Evolutionary conservation across 2,329 filamentous ascomycete species (phyloP).

Genomic region (Ceratocystis diversiconidia): DNA sequence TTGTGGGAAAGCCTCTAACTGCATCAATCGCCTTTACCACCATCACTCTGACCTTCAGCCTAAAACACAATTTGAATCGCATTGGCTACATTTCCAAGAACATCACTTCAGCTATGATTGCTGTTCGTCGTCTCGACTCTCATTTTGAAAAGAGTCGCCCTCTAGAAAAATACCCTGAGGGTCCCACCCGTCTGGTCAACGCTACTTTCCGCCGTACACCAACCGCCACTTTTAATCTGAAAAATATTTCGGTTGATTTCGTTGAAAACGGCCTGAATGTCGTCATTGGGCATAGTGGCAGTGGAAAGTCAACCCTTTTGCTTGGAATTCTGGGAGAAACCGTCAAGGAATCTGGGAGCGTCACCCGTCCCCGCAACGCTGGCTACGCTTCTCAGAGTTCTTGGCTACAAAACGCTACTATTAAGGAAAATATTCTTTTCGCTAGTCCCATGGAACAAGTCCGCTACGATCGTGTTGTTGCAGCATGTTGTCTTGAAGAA

Average conservation of each 20-base stretch:
- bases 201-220: conserved; percentile 38
- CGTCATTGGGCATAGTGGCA: conserved; percentile 39
- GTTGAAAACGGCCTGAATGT: conserved; percentile 41
- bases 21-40: conserved; percentile 46
- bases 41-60: conserved; percentile 37
- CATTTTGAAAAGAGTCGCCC: conserved; percentile 40
- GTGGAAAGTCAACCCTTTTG: conserved; percentile 43
- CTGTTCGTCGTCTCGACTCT: conserved; percentile 38
- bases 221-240: conserved; percentile 36
- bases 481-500: conserved; percentile 39
- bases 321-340: conserved; percentile 42
- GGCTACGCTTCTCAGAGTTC: conserved; percentile 44
- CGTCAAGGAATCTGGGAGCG: conserved; percentile 33
- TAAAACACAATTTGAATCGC: conserved; percentile 34
- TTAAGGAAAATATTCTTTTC: conserved; percentile 42
- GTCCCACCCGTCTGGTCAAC: conserved; percentile 33
- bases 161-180: conserved; percentile 34
- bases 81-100: conserved; percentile 24
- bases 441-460: conserved; percentile 35
- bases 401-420: conserved; percentile 44
- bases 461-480: conserved; percentile 41
- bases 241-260: conserved; percentile 37
- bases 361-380: conserved; percentile 37
- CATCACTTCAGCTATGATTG: conserved; percentile 32
- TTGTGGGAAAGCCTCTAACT: conserved; percentile 34